Conservation (phyloP, 2,329 filamentous ascomycete genomes). For the Exophiala aquamarina region DNA sequence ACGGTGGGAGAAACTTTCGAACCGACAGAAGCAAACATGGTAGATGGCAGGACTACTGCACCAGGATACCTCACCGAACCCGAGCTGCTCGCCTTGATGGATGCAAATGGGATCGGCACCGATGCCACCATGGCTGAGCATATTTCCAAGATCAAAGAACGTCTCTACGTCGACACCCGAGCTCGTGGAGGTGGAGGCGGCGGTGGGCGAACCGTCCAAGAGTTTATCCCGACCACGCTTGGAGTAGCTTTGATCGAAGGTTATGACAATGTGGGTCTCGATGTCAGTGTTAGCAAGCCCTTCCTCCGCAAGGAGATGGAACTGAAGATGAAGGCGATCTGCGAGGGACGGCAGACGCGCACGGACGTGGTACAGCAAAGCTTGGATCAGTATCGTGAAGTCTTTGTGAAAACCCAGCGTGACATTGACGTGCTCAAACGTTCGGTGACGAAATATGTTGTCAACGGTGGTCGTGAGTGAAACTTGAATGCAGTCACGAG, state of each 20-base stretch:
- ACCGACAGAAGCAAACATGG: conserved; percentile 84
- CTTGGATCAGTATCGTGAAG: conserved; percentile 79
- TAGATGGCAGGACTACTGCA: conserved; percentile 83
- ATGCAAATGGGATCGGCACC: conserved; percentile 96
- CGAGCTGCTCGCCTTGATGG: conserved; percentile 94
- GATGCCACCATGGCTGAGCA: conserved; percentile 99
- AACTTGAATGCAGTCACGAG: too few relatives aligned
- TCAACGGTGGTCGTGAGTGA: conserved; percentile 34
- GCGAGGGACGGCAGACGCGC: conserved; percentile 76
- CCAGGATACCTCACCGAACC: conserved; percentile 91
- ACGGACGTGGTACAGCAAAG: conserved; percentile 77
- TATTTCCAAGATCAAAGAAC: conserved; percentile 89
- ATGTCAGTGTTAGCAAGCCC: conserved; percentile 90
- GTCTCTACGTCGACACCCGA: conserved; percentile 77
- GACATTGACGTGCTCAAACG: conserved; percentile 65
- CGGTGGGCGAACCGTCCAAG: conserved; percentile 60
- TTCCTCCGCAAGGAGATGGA: conserved; percentile 99
- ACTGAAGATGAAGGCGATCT: conserved; percentile 93
- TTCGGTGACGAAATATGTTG: conserved; percentile 59
- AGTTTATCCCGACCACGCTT: conserved; percentile 89
- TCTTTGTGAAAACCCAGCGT: conserved; percentile 79
- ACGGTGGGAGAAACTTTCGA: conserved; percentile 77
- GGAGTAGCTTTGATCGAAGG: conserved; percentile 90
- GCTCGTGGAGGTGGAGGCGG: conserved; percentile 46
- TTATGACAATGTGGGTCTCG: conserved; percentile 91